A percentile compares a stretch with the other conserved stretches of the same genome.
phyloP scores from a whole-genome alignment of 192 early-diverging fungal genomes.

The Rhizophagus prolifer region DNA sequence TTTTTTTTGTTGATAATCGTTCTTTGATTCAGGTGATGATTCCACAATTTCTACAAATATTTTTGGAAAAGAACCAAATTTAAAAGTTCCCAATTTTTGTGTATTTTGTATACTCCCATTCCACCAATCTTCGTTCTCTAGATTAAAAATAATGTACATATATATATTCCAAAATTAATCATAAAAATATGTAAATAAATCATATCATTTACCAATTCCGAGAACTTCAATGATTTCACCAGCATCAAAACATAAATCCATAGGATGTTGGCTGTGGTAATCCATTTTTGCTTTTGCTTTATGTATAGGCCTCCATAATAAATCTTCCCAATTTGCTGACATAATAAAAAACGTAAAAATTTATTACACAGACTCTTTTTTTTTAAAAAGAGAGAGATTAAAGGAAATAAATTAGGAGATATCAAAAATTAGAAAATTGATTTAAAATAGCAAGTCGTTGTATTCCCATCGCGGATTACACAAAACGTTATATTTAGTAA shows the following conservation, averaged over 20 bases:
- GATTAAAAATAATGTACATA: too few relatives aligned
- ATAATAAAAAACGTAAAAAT: too few relatives aligned
- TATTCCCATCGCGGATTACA: too few relatives aligned
- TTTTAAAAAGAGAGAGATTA: too few relatives aligned
- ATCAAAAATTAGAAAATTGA: too few relatives aligned
- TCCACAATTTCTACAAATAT: constrained; percentile 21
- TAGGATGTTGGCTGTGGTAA: constrained; percentile 34
- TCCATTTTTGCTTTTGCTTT: constrained; percentile 25
- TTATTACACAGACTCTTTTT: too few relatives aligned
- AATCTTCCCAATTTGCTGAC: constrained; percentile 10
- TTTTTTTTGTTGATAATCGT: background rate
- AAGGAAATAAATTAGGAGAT: too few relatives aligned
- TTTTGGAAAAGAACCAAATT: constrained; percentile 30
- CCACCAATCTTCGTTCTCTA: constrained; percentile 32
- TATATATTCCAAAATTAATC: too few relatives aligned
- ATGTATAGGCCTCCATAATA: constrained; percentile 33
- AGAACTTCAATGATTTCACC: constrained; percentile 36
- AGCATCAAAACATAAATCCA: constrained; percentile 37
- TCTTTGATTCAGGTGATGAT: background rate
- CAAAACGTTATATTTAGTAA: too few relatives aligned
- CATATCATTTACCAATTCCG: constrained; percentile 21
- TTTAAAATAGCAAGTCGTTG: too few relatives aligned
- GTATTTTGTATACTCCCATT: constrained; percentile 17
- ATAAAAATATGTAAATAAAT: background rate
- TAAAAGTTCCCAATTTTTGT: background rate